A percentile compares a stretch with the other conserved stretches of the same genome.
Evolutionary conservation across 495 filamentous ascomycete genomes (phyloP).

Genomic region (Aspergillus incahuasiensis): DNA sequence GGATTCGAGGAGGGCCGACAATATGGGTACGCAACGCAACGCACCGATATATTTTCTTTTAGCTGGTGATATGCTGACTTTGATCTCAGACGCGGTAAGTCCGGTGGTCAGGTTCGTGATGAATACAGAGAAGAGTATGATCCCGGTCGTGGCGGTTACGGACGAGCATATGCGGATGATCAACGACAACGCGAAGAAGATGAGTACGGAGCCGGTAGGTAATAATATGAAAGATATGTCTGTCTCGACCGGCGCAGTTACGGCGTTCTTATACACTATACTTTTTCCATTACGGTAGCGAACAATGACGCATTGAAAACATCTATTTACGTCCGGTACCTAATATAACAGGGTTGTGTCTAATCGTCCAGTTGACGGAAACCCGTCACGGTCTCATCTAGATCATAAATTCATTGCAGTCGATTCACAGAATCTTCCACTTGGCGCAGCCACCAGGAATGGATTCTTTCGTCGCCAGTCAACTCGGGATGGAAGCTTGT

Average conservation of each 20-base stretch:
- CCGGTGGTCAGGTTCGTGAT: conserved; percentile 93
- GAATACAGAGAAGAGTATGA: conserved; percentile 97
- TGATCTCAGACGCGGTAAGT: conserved; percentile 67
- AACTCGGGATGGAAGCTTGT: conserved; percentile 97
- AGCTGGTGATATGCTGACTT: conserved; percentile 22
- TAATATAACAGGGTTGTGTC: conserved; percentile 4
- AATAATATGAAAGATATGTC: conserved; percentile 13
- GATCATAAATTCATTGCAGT: conserved; percentile 18
- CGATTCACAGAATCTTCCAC: conserved; percentile 46
- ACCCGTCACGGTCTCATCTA: conserved; percentile 17
- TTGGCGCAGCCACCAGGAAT: conserved; percentile 86
- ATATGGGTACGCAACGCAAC: conserved; percentile 60
- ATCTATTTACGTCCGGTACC: conserved; percentile 21
- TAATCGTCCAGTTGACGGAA: conserved; percentile 4
- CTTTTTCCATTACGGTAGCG: conserved; percentile 20
- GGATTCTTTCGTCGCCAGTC: conserved; percentile 83
- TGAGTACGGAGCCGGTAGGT: conserved; percentile 49
- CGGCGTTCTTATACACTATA: conserved; percentile 33
- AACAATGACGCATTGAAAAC: conserved; percentile 13
- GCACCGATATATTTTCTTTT: background rate
- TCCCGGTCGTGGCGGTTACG: conserved; percentile 84
- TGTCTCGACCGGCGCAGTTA: conserved; percentile 23
- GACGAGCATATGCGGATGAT: conserved; percentile 61
- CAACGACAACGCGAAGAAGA: conserved; percentile 56
- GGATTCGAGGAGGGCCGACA: conserved; percentile 94